Evolutionary conservation across 2,329 filamentous ascomycete genomes (phyloP), one percentile per base, ranked within the genome.

Genomic region (Aspergillus sp.): DNA sequence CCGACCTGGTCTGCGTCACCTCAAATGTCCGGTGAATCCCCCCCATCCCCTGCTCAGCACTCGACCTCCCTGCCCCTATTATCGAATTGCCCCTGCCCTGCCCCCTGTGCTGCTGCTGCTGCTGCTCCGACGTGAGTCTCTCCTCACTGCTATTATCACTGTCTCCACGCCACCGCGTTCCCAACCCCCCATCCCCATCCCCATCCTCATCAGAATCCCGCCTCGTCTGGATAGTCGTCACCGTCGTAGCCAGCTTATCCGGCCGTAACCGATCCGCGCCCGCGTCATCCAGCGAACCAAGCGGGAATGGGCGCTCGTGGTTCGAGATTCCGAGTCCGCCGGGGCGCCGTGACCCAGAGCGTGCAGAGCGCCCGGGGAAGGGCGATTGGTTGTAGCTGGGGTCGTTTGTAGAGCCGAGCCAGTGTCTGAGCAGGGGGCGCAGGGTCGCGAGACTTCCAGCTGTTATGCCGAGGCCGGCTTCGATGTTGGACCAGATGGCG

Each of bases 371-470:
- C 2, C 45, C 38, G 13, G 38, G 47, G 38, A 50, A 50, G 15
- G 45, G 45, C 2, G 53, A 50, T 18, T 45, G n/a, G 24, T 24
- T 42, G 20, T 55, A 55, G 30, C 30, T n/a, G 12, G n/a, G 12
- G 15, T 49, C 44, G 45, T 22, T 34, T 13, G 53, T 17, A 6
- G 50, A 53, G 36, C 38, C 50, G 9, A 57, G 11, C 55, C 55
- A 57, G 18, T 53, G 22, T 20, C 39, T 74, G 20, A 80, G 67
- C 0, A 82, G 68, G 0, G 80, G 79, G 1, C 77, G 74, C 1
- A 81, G 68, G 1, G 77, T 80, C 7, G 76, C 76, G n/a, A 80
- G 68, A 54, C 72, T 76, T 2, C 73, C 75, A 5, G 79, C 79
- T 15, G 68, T 73, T 30, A 78, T 76, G 2, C 72, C 67, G 15